phyloP scores from a whole-genome alignment of 768 basidiomycete genomes.

The Neoboletus subvelutipes region DNA sequence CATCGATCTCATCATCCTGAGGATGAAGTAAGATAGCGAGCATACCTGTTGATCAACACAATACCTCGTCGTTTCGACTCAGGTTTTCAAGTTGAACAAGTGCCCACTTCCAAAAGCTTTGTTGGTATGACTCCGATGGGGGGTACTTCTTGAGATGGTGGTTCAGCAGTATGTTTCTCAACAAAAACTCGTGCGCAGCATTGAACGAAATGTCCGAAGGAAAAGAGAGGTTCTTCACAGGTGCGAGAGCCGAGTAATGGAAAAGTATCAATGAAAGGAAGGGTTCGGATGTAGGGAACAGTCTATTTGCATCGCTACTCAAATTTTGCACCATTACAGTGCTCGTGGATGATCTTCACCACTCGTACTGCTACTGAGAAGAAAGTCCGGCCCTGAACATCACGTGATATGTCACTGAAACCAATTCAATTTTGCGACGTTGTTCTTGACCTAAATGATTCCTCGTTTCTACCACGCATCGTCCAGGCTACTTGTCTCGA shows the following conservation, averaged over 20 bases:
- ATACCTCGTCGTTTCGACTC: slow-evolving; percentile 44
- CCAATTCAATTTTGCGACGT: slow-evolving; percentile 17
- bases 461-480: slow-evolving; percentile 19
- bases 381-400: slow-evolving; percentile 19
- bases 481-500: slow-evolving; percentile 6
- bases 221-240: slow-evolving; percentile 42
- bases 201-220: slow-evolving; percentile 39
- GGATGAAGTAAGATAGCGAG: slow-evolving; percentile 7
- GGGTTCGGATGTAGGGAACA: not conserved
- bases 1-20: slow-evolving; percentile 62
- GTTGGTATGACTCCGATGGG: slow-evolving; percentile 63
- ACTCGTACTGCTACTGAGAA: not conserved
- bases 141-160: slow-evolving; percentile 57
- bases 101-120: slow-evolving; percentile 72
- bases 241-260: slow-evolving; percentile 51
- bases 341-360: not conserved
- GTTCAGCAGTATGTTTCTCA: slow-evolving; percentile 50
- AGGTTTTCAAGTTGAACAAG: slow-evolving; percentile 53
- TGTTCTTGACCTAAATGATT: slow-evolving; percentile 18
- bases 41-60: slow-evolving; percentile 13
- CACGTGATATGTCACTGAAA: slow-evolving; percentile 22
- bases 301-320: not conserved
- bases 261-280: slow-evolving; percentile 45
- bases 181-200: slow-evolving; percentile 53
- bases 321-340: not conserved